A percentile compares a stretch with the other conserved stretches of the same genome.
Evolutionary conservation across 768 basidiomycete species (phyloP).

Genomic region (Gelatoporia subvermispora): DNA sequence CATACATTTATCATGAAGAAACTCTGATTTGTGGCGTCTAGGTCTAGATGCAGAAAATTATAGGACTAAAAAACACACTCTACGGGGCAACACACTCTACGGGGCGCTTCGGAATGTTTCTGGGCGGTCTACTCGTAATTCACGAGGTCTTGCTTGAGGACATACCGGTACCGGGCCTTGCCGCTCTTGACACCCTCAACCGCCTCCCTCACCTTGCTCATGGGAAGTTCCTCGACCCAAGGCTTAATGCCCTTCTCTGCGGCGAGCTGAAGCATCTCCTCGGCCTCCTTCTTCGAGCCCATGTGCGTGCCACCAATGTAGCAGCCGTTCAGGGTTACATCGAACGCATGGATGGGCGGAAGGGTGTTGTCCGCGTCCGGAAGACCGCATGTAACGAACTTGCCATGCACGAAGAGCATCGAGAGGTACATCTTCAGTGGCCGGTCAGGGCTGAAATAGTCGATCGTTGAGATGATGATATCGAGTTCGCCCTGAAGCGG

Average conservation of each 20-base stretch:
- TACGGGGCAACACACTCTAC: no score
- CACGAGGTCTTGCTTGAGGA: constrained; percentile 30
- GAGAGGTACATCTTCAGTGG: constrained; percentile 27
- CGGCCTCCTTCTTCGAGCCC: constrained; percentile 52
- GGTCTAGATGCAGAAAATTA: no score
- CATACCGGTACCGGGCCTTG: constrained; percentile 48
- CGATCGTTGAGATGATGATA: constrained; percentile 37
- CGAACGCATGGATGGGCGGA: constrained; percentile 18
- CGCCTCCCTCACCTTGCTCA: constrained; percentile 43
- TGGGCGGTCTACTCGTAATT: constrained; percentile 1
- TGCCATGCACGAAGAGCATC: constrained; percentile 45
- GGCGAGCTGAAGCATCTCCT: constrained; percentile 54
- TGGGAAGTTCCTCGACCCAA: constrained; percentile 35
- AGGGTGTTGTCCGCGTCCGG: constrained; percentile 44
- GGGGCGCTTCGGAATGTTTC: no score
- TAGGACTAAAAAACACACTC: no score
- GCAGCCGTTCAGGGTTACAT: constrained; percentile 22
- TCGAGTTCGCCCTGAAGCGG: constrained; percentile 35
- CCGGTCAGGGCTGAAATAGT: constrained; percentile 12
- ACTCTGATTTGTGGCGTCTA: no score
- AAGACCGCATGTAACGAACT: constrained; percentile 50
- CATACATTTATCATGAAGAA: no score
- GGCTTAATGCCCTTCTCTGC: constrained; percentile 47
- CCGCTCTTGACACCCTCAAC: constrained; percentile 41
- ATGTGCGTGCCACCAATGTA: constrained; percentile 31